Evolutionary conservation across 2,329 filamentous ascomycete species (phyloP), one percentile per base, ranked within the genome.

Genomic region (Uncinocarpus reesii): DNA sequence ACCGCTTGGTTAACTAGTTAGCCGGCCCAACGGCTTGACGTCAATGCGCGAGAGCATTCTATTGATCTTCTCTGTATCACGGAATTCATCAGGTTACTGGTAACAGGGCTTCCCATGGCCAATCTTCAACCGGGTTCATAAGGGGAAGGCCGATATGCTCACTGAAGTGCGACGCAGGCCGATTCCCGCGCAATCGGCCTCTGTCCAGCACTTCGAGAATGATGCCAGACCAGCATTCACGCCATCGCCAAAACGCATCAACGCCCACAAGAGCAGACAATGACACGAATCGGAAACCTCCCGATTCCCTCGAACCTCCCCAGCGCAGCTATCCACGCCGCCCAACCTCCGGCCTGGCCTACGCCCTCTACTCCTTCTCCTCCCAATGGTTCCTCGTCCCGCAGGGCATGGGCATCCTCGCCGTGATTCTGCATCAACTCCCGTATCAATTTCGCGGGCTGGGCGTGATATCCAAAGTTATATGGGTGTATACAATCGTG

Each of bases 361-460:
- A 52, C 3, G 58, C 56, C 1, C 48, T 68, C n/a, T 60, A 57
- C 50, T 59, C 60, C 42, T 67, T 67, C 49, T 57, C 58, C 1
- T 63, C 62, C 7, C 57, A 57, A 53, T 67, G 65, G 62, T 66
- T 70, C 50, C 58, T 68, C 6, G 49, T 68, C 21, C 61, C 66
- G 0, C 65, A 69, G 54, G 65, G 65, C 15, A 68, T 60, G 1
- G 61, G 63, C 20, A 65, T 67, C 48, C 52, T 65, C 6, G 58
- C 62, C 11, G 53, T 67, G 6, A 56, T 67, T 37, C 58, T 70
- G 1, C 58, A 64, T 49, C 60, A 63, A 38, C 54, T 68, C 1
- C 56, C 64, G 50, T 71, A 71, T 50, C 67, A 68, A 52, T 71
- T 71, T 53, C 47, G 51, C 1, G 67, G 64, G 3, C 56, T 70